Evolutionary conservation across 2,329 filamentous ascomycete species (phyloP).

Genomic region (Clathrospora elynae): DNA sequence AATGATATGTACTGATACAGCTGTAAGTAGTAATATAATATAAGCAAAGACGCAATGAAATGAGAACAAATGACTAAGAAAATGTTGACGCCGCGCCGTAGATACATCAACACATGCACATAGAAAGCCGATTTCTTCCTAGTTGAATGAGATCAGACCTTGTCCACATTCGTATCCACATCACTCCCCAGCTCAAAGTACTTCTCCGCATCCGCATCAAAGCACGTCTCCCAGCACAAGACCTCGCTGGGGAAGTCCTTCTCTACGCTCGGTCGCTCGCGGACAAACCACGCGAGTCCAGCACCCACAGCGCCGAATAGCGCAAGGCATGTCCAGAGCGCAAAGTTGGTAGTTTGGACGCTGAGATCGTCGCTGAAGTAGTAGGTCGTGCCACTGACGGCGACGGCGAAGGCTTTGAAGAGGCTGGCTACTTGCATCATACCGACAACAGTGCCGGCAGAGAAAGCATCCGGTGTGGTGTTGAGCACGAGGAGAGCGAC

Average conservation of each 20-base stretch:
- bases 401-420: slow-evolving; percentile 55
- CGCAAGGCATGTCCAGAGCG: slow-evolving; percentile 52
- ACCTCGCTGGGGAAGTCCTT: slow-evolving; percentile 52
- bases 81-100: slow-evolving; percentile 8
- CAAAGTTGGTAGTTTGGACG: slow-evolving; percentile 52
- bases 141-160: neutral
- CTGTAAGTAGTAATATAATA: neutral
- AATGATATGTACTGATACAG: no score
- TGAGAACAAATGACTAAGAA: neutral
- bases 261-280: slow-evolving; percentile 53
- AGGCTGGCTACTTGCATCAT: slow-evolving; percentile 54
- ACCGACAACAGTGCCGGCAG: slow-evolving; percentile 55
- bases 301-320: slow-evolving; percentile 51
- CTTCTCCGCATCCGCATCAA: slow-evolving; percentile 49
- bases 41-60: slow-evolving; percentile 5
- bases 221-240: slow-evolving; percentile 54
- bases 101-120: slow-evolving; percentile 11
- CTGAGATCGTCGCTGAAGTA: slow-evolving; percentile 53
- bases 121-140: neutral
- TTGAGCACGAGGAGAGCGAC: slow-evolving; percentile 55
- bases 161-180: slow-evolving; percentile 10
- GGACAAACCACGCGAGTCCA: slow-evolving; percentile 52
- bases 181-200: slow-evolving; percentile 17
- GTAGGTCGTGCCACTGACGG: slow-evolving; percentile 53
- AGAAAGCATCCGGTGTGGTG: slow-evolving; percentile 54